phyloP scores from a whole-genome alignment of 2,329 filamentous ascomycete genomes.

The Pseudofabraea citricarpa region DNA sequence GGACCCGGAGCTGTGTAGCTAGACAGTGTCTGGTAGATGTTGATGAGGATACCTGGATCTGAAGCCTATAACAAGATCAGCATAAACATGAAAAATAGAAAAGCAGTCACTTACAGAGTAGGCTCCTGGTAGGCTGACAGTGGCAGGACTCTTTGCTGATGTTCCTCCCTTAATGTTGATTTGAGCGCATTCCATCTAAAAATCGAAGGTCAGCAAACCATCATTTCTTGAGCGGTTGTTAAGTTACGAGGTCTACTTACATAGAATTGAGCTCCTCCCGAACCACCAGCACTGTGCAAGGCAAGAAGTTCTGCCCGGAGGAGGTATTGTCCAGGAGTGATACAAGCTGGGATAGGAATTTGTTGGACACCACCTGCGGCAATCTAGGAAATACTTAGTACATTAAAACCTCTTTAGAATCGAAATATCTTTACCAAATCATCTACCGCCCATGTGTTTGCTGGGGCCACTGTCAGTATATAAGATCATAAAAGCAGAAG shows the following conservation, averaged over 20 bases:
- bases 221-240: too few relatives aligned
- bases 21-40: neutral
- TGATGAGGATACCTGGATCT: neutral
- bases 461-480: conserved; percentile 17
- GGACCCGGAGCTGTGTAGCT: conserved; percentile 13
- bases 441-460: conserved; percentile 9
- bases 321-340: conserved; percentile 52
- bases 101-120: conserved; percentile 10
- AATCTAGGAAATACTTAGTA: conserved; percentile 22
- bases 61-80: neutral
- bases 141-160: conserved; percentile 12
- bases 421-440: conserved; percentile 5
- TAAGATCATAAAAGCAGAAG: conserved; percentile 25
- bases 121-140: conserved; percentile 19
- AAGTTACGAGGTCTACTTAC: too few relatives aligned
- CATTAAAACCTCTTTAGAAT: neutral
- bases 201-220: conserved; percentile 8
- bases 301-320: conserved; percentile 55
- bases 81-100: conserved; percentile 7
- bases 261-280: conserved; percentile 41
- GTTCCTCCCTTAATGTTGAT: conserved; percentile 11
- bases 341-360: conserved; percentile 45
- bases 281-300: conserved; percentile 43
- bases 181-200: conserved; percentile 20
- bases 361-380: conserved; percentile 41